Conservation (phyloP, 371 early-diverging fungal genomes). For the Rhizomucor pusillus region DNA sequence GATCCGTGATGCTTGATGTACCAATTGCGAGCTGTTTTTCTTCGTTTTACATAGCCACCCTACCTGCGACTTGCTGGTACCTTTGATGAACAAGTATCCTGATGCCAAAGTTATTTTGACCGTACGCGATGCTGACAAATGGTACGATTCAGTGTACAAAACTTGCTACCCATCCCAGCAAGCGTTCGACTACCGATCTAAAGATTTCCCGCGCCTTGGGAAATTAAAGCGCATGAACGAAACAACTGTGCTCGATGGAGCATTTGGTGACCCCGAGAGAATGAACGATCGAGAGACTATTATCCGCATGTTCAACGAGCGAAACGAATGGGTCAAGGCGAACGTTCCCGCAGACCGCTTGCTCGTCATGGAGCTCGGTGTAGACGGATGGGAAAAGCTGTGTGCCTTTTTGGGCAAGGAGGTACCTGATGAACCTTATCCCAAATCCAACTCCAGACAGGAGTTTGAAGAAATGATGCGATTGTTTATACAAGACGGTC, state of each 20-base stretch:
- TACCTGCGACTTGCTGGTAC: conserved; percentile 10
- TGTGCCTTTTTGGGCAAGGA: conserved; percentile 17
- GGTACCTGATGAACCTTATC: conserved; percentile 16
- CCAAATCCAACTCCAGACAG: conserved; percentile 12
- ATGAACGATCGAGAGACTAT: conserved; percentile 21
- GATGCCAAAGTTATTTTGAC: conserved; percentile 38
- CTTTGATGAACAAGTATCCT: conserved; percentile 26
- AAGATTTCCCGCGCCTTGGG: background rate
- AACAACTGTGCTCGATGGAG: conserved; percentile 15
- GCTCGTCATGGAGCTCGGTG: conserved; percentile 26
- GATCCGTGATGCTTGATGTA: background rate
- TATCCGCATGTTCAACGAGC: conserved; percentile 14
- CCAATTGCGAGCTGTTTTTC: too few species aligned
- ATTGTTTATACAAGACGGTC: too few species aligned
- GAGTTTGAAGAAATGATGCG: background rate
- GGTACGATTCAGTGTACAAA: conserved; percentile 32
- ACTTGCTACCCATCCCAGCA: conserved; percentile 13
- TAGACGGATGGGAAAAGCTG: conserved; percentile 21
- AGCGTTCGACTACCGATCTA: background rate
- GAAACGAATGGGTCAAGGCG: conserved; percentile 27
- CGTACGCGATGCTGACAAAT: conserved; percentile 27
- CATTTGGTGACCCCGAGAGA: conserved; percentile 8
- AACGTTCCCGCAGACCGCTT: conserved; percentile 27
- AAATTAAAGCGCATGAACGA: conserved; percentile 5
- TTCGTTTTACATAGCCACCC: conserved; percentile 17